Conservation (phyloP, 2,329 filamentous ascomycete species). For the Ascochyta pisi region DNA sequence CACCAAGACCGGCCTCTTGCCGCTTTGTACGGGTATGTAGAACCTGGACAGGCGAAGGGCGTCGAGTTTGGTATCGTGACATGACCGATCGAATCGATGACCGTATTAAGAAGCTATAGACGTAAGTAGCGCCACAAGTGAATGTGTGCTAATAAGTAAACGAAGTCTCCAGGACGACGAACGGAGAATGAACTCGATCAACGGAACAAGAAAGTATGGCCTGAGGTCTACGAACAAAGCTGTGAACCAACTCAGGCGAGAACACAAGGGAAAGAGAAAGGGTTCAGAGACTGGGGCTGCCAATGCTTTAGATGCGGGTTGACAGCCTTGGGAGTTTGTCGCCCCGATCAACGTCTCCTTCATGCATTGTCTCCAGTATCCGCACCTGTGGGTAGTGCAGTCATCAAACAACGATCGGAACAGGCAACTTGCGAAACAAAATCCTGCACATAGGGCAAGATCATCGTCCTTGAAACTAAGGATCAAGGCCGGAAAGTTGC, state of each 20-base stretch:
- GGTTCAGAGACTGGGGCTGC: constrained; percentile 32
- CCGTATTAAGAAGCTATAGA: constrained; percentile 19
- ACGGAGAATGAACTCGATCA: constrained; percentile 38
- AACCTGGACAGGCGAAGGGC: constrained; percentile 37
- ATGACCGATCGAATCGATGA: constrained; percentile 23
- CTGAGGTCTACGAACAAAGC: constrained; percentile 24
- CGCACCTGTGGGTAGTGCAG: constrained; percentile 23
- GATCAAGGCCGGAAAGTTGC: constrained; percentile 24
- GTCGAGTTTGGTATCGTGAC: constrained; percentile 36
- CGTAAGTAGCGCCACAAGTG: constrained; percentile 5
- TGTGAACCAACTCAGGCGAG: constrained; percentile 26
- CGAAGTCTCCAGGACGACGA: constrained; percentile 40
- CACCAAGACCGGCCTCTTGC: constrained; percentile 26
- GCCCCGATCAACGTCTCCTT: constrained; percentile 27
- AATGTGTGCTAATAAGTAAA: constrained; percentile 6
- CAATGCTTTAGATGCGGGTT: constrained; percentile 40
- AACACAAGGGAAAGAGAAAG: constrained; percentile 25
- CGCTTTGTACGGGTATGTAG: constrained; percentile 23
- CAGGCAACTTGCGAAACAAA: constrained; percentile 23
- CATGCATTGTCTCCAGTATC: constrained; percentile 35
- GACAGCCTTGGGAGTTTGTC: constrained; percentile 25
- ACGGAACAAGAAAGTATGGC: constrained; percentile 35
- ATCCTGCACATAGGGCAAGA: constrained; percentile 23
- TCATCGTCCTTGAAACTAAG: constrained; percentile 28
- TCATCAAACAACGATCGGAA: constrained; percentile 17